These are phyloP conservation scores for Torulaspora pretoriensis DNA, from an alignment of 1,139 yeast genomes.

Conservation along the genomic window DNA sequence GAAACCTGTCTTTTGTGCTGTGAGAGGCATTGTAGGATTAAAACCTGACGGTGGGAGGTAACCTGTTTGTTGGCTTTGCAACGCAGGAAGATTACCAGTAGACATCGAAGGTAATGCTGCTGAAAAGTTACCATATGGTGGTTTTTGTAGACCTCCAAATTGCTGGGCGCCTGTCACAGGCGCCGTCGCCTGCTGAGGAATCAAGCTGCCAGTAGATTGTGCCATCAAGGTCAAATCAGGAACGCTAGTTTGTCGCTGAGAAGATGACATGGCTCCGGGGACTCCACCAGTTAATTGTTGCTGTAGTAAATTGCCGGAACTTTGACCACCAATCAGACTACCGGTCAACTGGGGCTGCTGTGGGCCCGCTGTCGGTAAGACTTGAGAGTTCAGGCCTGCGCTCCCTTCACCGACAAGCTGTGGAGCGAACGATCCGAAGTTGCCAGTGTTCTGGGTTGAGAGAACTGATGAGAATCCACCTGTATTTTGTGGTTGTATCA, in stretches of 20 bases:
- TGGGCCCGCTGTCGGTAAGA: neutral
- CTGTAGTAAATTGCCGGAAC: neutral
- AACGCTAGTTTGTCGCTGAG: constrained; percentile 2
- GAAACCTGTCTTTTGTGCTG: constrained; percentile 54
- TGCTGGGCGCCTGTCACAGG: constrained; percentile 16
- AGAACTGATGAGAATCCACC: constrained; percentile 32
- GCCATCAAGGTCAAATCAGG: neutral
- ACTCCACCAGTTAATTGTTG: constrained; percentile 4
- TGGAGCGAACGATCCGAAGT: constrained; percentile 22
- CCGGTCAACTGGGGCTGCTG: constrained; percentile 1
- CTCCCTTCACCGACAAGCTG: constrained; percentile 17
- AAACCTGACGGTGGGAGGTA: constrained; percentile 33
- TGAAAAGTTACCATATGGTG: constrained; percentile 36
- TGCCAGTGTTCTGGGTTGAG: constrained; percentile 25
- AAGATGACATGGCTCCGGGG: constrained; percentile 7
- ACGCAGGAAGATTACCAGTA: constrained; percentile 34
- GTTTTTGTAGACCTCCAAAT: constrained; percentile 25
- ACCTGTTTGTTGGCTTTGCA: constrained; percentile 45
- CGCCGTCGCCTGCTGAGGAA: constrained; percentile 26
- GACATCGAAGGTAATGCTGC: constrained; percentile 35
- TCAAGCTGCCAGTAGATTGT: constrained; percentile 11
- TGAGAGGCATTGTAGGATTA: constrained; percentile 33
- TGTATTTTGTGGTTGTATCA: constrained; percentile 35
- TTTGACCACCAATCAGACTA: neutral
- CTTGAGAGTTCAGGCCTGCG: neutral